A percentile compares a stretch with the other conserved stretches of the same genome.
phyloP scores from a whole-genome alignment of 352 stramenopile species.

The Phytophthora capsici region DNA sequence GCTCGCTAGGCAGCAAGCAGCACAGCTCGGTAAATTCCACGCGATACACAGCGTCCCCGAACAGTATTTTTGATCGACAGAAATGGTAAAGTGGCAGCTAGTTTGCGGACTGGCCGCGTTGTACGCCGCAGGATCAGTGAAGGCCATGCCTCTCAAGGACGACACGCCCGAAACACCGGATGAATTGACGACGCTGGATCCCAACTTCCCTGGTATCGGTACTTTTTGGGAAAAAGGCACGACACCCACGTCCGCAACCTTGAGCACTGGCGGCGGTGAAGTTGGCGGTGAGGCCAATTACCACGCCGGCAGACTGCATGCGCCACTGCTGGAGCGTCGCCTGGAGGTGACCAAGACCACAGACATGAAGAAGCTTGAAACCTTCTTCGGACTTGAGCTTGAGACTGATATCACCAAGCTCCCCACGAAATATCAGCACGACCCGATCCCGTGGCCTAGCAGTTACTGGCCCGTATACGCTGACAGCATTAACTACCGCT shows the following conservation, averaged over 20 bases:
- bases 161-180: slow-evolving; percentile 32
- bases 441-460: slow-evolving; percentile 63
- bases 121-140: slow-evolving; percentile 17
- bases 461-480: slow-evolving; percentile 76
- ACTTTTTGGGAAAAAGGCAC: slow-evolving; percentile 8
- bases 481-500: slow-evolving; percentile 72
- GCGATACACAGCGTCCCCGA: slow-evolving; percentile 29
- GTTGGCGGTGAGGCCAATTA: slow-evolving; percentile 11
- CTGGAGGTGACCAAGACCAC: slow-evolving; percentile 48
- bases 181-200: slow-evolving; percentile 40
- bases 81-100: slow-evolving; percentile 43
- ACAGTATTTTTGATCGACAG: slow-evolving; percentile 23
- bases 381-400: slow-evolving; percentile 52
- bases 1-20: slow-evolving; percentile 36
- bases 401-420: slow-evolving; percentile 62
- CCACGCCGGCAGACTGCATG: slow-evolving; percentile 19
- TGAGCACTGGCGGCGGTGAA: slow-evolving; percentile 6
- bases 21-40: slow-evolving; percentile 29
- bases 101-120: slow-evolving; percentile 32
- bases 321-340: slow-evolving; percentile 8
- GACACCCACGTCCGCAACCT: slow-evolving; percentile 32
- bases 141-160: slow-evolving; percentile 26
- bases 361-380: slow-evolving; percentile 60
- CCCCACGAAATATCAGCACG: slow-evolving; percentile 45
- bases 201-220: slow-evolving; percentile 39